Conservation (phyloP, 768 basidiomycete genomes). For the Suillus tomentosus region DNA sequence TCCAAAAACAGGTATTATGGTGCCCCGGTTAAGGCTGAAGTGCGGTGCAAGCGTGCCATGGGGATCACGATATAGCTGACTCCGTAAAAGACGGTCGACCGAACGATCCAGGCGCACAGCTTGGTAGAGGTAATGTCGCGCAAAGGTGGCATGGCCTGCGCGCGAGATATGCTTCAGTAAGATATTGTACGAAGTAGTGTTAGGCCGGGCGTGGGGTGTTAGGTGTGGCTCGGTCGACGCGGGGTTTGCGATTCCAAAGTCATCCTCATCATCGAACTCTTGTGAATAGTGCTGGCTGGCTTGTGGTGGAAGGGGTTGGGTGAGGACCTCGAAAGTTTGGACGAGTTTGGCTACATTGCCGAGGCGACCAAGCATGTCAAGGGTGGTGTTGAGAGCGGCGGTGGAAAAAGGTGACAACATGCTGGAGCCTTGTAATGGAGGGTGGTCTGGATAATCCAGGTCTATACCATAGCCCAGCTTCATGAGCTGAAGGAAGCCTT, state of each 20-base stretch:
- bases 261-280: conserved; percentile 68
- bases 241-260: conserved; percentile 47
- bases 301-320: conserved; percentile 63
- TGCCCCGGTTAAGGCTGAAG: conserved; percentile 55
- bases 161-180: conserved; percentile 60
- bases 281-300: conserved; percentile 45
- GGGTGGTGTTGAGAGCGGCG: conserved; percentile 67
- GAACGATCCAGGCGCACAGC: conserved; percentile 49
- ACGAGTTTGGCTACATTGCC: conserved; percentile 68
- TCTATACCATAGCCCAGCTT: conserved; percentile 77
- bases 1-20: conserved; percentile 59
- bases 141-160: conserved; percentile 50
- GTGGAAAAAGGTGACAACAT: conserved; percentile 55
- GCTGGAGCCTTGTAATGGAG: conserved; percentile 39
- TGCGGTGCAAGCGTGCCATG: conserved; percentile 47
- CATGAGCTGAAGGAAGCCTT: conserved; percentile 60
- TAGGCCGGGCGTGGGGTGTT: conserved; percentile 53
- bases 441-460: conserved; percentile 69
- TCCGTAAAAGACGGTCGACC: conserved; percentile 36
- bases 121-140: conserved; percentile 66
- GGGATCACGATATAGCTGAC: conserved; percentile 32
- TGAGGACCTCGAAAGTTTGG: conserved; percentile 77
- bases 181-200: conserved; percentile 65
- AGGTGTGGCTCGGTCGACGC: conserved; percentile 36
- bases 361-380: conserved; percentile 67